phyloP scores from a whole-genome alignment of 2,329 filamentous ascomycete species.

The Cordyceps farinosa region DNA sequence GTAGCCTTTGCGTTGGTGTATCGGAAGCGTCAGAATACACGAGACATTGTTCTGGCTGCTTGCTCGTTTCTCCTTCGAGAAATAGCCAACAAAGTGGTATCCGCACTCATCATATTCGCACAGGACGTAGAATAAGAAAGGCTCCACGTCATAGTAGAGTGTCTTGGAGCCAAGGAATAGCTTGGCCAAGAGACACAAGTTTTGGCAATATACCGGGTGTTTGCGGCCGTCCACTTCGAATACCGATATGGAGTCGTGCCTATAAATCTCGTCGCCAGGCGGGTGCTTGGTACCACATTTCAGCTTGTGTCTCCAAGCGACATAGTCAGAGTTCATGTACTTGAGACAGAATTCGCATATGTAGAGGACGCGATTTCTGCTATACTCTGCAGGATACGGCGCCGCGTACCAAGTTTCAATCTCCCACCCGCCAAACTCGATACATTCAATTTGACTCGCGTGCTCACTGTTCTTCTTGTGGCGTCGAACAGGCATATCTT shows the following conservation, averaged over 20 bases:
- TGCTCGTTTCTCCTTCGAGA: slow-evolving; percentile 95
- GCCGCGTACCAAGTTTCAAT: slow-evolving; percentile 99
- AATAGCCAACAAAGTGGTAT: slow-evolving; percentile 98
- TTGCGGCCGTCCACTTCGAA: slow-evolving; percentile 97
- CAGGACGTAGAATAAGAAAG: slow-evolving; percentile 95
- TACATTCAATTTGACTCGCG: slow-evolving; percentile 95
- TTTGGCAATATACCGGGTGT: slow-evolving; percentile 98
- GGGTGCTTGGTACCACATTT: slow-evolving; percentile 97
- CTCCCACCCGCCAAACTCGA: slow-evolving; percentile 95
- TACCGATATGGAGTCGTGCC: slow-evolving; percentile 84
- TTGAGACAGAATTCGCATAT: slow-evolving; percentile 99
- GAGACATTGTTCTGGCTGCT: slow-evolving; percentile 97
- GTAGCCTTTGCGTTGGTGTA: slow-evolving; percentile 95
- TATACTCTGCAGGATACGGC: slow-evolving; percentile 97
- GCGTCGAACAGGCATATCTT: slow-evolving; percentile 60
- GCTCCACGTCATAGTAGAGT: slow-evolving; percentile 95
- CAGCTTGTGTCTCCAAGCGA: slow-evolving; percentile 94
- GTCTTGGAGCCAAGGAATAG: slow-evolving; percentile 98
- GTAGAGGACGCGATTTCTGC: slow-evolving; percentile 91
- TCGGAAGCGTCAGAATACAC: slow-evolving; percentile 92
- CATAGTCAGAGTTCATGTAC: slow-evolving; percentile 99
- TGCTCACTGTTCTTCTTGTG: slow-evolving; percentile 75
- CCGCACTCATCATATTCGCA: slow-evolving; percentile 89
- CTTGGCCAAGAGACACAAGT: slow-evolving; percentile 92
- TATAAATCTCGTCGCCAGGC: slow-evolving; percentile 96